Evolutionary conservation across 2,329 filamentous ascomycete genomes (phyloP), one percentile per base, ranked within the genome.

Genomic region (Plenodomus tracheiphilus): DNA sequence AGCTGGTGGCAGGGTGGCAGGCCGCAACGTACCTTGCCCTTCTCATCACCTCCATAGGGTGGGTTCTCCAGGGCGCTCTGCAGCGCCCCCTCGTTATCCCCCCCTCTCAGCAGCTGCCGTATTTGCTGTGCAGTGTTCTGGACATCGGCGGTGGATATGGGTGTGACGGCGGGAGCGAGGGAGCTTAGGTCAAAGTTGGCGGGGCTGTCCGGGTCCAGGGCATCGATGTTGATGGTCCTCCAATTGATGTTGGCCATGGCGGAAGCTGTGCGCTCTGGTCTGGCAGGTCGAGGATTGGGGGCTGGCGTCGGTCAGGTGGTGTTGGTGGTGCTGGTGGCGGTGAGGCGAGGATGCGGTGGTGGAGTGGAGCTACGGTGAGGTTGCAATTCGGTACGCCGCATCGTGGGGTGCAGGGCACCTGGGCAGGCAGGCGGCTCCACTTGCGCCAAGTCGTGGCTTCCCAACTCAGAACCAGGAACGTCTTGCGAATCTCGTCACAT

Each of bases 221-320:
- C 86, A 73, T 97, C 92, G 74, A 97, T 88, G 81, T 97, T 91
- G 81, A 97, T 94, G 60, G 91, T 96, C 74, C 92, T 89, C 78
- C 83, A 86, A 72, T 86, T 86, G 75, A 83, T 73, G 46, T 71
- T 65, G 36, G 77, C 74, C 77, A 78, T 79, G 52, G 51, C 56
- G 62, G 50, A 32, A 40, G 54, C 30, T 41, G 41, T 52, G 43
- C 48, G 52, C 16, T 35, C 19, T 21, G 2, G 37, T 21, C 16
- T 41, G 35, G 40, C 15, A 19, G 39, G 40, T 28, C 32, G 49
- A 40, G 44, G n/a, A 42, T 21, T 35, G 46, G 46, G 51, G 54
- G 53, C 49, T 37, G 45, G 16, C 16, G 5, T 8, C 4, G 18
- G 35, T 18, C 35, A 18, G 35, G 35, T 19, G 35, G 35, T 37